phyloP scores from a whole-genome alignment of 768 basidiomycete species.

The Hirschioporus abietinus region DNA sequence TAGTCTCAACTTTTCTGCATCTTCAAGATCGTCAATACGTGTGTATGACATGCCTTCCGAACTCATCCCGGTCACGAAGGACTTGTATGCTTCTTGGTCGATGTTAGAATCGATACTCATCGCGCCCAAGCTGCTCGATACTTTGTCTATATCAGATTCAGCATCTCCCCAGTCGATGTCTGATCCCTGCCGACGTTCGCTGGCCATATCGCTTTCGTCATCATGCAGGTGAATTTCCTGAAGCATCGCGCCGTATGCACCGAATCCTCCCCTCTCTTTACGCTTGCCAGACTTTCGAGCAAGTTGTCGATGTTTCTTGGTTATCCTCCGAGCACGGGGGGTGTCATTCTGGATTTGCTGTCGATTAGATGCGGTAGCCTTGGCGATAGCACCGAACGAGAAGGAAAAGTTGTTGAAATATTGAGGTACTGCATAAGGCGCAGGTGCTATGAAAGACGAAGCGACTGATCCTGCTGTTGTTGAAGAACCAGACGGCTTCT shows the following conservation, averaged over 20 bases:
- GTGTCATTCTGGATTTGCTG: conserved; percentile 25
- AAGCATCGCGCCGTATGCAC: conserved; percentile 47
- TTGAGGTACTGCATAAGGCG: conserved; percentile 9
- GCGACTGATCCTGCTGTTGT: not conserved
- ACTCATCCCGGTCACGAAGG: conserved; percentile 49
- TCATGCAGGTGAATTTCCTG: conserved; percentile 47
- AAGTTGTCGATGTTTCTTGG: conserved; percentile 12
- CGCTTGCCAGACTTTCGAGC: conserved; percentile 20
- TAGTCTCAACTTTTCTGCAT: conserved; percentile 39
- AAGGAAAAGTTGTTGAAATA: conserved; percentile 30
- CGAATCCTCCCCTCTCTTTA: conserved; percentile 29
- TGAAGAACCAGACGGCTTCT: not conserved
- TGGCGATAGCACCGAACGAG: conserved; percentile 25
- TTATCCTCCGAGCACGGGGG: conserved; percentile 21
- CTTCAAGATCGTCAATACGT: conserved; percentile 66
- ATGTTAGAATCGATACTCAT: conserved; percentile 67
- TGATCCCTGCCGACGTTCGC: conserved; percentile 49
- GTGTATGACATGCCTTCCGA: conserved; percentile 39
- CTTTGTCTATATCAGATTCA: conserved; percentile 22
- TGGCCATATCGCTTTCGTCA: conserved; percentile 35
- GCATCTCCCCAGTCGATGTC: conserved; percentile 66
- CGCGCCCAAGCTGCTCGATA: conserved; percentile 38
- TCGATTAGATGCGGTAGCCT: conserved; percentile 21
- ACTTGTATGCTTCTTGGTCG: conserved; percentile 45
- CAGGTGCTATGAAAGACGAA: not conserved